Evolutionary conservation across 2,329 filamentous ascomycete species (phyloP).

Genomic region (Pyrenophora graminea): DNA sequence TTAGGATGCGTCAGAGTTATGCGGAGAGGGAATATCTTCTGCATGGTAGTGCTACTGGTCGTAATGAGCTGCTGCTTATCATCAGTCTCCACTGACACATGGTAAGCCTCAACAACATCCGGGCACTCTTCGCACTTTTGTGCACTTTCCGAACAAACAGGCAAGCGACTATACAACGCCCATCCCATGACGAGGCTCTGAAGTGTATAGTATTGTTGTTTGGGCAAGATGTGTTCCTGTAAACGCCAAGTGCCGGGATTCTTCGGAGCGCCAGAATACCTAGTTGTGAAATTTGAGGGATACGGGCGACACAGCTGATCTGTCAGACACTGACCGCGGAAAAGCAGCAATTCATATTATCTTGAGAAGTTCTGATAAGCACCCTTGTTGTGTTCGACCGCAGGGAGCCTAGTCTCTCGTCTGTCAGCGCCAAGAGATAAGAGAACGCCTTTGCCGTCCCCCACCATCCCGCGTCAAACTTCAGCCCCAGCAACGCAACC

Average conservation of each 20-base stretch:
- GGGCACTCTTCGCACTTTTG: neutral
- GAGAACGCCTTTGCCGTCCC: slow-evolving; percentile 38
- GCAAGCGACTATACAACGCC: neutral
- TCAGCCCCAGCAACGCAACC: slow-evolving; percentile 15
- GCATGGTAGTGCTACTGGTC: neutral
- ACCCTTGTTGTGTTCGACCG: slow-evolving; percentile 23
- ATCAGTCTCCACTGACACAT: slow-evolving; percentile 6
- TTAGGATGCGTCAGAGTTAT: neutral
- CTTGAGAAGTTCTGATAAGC: slow-evolving; percentile 36
- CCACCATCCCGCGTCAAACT: slow-evolving; percentile 38
- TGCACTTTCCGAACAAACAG: slow-evolving; percentile 3
- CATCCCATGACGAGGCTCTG: neutral
- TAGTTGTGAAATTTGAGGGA: slow-evolving; percentile 1
- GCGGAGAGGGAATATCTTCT: neutral
- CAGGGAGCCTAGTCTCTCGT: slow-evolving; percentile 25
- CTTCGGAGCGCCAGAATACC: slow-evolving; percentile 3
- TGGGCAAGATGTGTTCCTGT: slow-evolving; percentile 2
- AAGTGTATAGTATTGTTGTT: neutral
- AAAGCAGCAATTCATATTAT: slow-evolving; percentile 36
- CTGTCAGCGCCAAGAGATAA: slow-evolving; percentile 43
- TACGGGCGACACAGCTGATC: slow-evolving; percentile 26
- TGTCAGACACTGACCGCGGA: slow-evolving; percentile 39
- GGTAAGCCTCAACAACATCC: neutral
- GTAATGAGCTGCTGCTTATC: slow-evolving; percentile 4
- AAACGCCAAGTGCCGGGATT: slow-evolving; percentile 9